These are phyloP conservation scores for Stachybotrys echinatus DNA, from an alignment of 2,329 filamentous ascomycete genomes.

Conservation along the genomic window DNA sequence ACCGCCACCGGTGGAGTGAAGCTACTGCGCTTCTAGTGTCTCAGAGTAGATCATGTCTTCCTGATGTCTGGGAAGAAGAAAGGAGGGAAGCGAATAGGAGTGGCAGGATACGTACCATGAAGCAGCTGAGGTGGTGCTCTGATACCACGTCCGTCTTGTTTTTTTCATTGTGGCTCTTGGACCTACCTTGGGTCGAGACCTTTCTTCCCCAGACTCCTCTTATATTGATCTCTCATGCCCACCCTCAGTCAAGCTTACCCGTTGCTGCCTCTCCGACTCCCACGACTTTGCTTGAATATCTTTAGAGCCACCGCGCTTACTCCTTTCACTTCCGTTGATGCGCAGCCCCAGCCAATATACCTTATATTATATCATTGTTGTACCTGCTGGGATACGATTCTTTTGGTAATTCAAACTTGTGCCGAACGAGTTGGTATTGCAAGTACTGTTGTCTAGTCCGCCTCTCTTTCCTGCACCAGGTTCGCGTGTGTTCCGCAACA, in stretches of 20 bases:
- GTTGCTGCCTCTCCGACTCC: neutral
- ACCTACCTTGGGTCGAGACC: neutral
- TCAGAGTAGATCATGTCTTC: conserved; percentile 1
- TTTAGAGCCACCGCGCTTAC: no score
- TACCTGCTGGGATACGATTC: no score
- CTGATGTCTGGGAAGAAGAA: conserved; percentile 1
- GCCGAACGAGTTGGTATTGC: no score
- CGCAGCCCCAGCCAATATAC: no score
- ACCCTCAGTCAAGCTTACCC: neutral
- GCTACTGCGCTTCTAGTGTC: neutral
- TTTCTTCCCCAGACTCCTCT: neutral
- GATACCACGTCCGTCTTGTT: neutral
- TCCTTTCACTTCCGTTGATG: no score
- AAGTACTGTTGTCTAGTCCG: no score
- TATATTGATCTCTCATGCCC: neutral
- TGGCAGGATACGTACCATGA: neutral
- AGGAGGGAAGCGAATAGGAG: neutral
- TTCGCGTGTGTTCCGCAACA: no score
- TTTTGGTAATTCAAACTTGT: no score
- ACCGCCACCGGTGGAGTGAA: neutral
- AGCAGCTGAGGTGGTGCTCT: neutral
- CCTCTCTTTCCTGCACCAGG: no score
- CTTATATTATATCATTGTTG: no score
- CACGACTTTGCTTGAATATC: neutral
- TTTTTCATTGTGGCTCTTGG: neutral